phyloP scores from a whole-genome alignment of 352 stramenopile genomes.

The Phytophthora pinifolia region DNA sequence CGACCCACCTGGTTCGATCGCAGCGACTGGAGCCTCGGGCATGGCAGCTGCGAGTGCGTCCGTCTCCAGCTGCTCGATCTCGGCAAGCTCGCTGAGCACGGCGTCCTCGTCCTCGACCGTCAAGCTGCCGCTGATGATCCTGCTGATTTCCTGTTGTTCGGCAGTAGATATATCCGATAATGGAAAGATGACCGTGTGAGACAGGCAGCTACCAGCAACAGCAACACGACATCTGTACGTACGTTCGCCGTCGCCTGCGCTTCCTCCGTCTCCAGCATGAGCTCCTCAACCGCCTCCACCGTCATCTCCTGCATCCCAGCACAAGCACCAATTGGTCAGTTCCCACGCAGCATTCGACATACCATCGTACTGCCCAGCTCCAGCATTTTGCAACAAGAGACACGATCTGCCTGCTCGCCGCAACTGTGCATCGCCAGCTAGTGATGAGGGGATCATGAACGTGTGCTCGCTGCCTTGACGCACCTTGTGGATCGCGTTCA shows the following conservation, averaged over 20 bases:
- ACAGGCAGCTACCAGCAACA: background rate
- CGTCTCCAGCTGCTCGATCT: conserved; percentile 80
- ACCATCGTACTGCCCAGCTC: background rate
- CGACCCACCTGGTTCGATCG: conserved; percentile 43
- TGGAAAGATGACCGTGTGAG: conserved; percentile 7
- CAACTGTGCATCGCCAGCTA: too few species aligned
- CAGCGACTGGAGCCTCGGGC: conserved; percentile 53
- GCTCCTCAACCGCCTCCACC: conserved; percentile 83
- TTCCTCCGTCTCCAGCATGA: conserved; percentile 90
- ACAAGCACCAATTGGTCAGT: conserved; percentile 1
- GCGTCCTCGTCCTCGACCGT: conserved; percentile 86
- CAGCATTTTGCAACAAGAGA: background rate
- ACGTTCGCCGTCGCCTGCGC: conserved; percentile 77
- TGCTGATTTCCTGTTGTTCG: conserved; percentile 77
- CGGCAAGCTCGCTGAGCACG: conserved; percentile 80
- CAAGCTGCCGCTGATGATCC: conserved; percentile 73
- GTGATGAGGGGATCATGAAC: too few species aligned
- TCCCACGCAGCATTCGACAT: background rate
- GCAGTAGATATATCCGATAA: background rate
- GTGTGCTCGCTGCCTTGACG: background rate
- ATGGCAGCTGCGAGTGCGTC: conserved; percentile 51
- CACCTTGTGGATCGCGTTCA: conserved; percentile 89
- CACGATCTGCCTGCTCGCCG: too few species aligned
- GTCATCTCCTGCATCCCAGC: conserved; percentile 67
- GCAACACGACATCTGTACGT: conserved; percentile 16